phyloP scores from a whole-genome alignment of 495 filamentous ascomycete genomes.

The Aspergillus sclerotioniger region DNA sequence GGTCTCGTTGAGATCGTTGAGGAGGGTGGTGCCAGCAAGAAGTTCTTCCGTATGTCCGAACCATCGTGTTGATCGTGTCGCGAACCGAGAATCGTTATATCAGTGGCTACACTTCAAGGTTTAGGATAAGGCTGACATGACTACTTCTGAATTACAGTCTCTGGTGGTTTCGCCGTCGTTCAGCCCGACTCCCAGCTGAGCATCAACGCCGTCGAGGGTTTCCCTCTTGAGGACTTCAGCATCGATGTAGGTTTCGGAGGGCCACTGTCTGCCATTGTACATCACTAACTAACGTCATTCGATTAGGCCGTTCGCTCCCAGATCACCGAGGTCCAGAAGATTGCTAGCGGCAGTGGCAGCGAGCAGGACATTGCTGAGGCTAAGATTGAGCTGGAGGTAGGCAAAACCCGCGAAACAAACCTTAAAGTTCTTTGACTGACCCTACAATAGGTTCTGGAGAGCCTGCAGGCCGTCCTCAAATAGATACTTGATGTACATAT shows the following conservation, averaged over 20 bases:
- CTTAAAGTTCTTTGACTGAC: constrained; percentile 16
- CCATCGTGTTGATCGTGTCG: constrained; percentile 13
- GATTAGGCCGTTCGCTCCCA: constrained; percentile 46
- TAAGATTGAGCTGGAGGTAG: constrained; percentile 96
- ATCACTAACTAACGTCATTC: constrained; percentile 14
- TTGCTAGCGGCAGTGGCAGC: constrained; percentile 83
- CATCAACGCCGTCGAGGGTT: constrained; percentile 98
- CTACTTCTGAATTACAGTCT: constrained; percentile 56
- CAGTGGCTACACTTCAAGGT: neutral
- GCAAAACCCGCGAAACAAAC: constrained; percentile 19
- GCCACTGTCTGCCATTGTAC: neutral
- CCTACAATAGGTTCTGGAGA: constrained; percentile 61
- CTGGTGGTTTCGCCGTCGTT: constrained; percentile 94
- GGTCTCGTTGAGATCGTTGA: constrained; percentile 94
- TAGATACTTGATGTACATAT: constrained; percentile 54
- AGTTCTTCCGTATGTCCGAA: constrained; percentile 88
- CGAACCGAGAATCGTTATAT: constrained; percentile 4
- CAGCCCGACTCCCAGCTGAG: constrained; percentile 92
- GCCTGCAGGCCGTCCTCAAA: constrained; percentile 72
- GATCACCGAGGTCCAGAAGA: constrained; percentile 92
- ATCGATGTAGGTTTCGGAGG: constrained; percentile 55
- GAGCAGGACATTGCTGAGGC: constrained; percentile 98
- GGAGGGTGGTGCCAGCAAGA: constrained; percentile 89
- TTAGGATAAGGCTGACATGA: constrained; percentile 22
- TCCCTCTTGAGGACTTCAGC: constrained; percentile 92